A percentile compares a stretch with the other conserved stretches of the same genome.
These are phyloP conservation scores for Zychaea mexicana DNA, from an alignment of 371 early-diverging fungal species.

Conservation along the genomic window DNA sequence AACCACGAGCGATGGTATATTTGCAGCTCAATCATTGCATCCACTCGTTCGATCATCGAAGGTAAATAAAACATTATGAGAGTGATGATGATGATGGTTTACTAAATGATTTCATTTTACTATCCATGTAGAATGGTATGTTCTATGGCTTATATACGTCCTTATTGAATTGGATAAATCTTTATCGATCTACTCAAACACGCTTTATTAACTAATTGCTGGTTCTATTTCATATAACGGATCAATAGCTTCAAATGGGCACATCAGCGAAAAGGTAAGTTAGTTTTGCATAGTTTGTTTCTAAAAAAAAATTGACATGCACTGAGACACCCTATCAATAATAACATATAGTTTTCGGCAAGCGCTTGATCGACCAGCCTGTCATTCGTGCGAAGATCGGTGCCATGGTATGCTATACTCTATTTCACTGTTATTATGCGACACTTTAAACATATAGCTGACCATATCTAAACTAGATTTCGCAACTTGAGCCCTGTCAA, in stretches of 20 bases:
- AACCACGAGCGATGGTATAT: constrained; percentile 85
- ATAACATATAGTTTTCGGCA: constrained; percentile 78
- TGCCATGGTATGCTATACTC: constrained; percentile 44
- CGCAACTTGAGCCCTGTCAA: constrained; percentile 59
- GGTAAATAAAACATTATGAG: constrained; percentile 36
- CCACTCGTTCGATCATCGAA: constrained; percentile 79
- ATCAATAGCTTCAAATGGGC: constrained; percentile 70
- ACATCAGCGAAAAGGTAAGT: constrained; percentile 82
- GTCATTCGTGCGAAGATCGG: constrained; percentile 67
- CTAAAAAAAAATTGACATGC: too few relatives aligned
- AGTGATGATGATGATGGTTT: not conserved
- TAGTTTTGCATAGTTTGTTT: not conserved
- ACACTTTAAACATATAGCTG: constrained; percentile 37
- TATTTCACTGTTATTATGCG: not conserved
- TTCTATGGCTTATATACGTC: too few relatives aligned
- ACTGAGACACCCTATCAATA: too few relatives aligned
- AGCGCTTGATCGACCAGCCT: constrained; percentile 69
- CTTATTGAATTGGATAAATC: too few relatives aligned
- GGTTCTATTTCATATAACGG: not conserved
- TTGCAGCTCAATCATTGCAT: constrained; percentile 75
- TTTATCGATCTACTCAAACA: too few relatives aligned
- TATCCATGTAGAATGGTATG: constrained; percentile 10
- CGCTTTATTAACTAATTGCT: not conserved
- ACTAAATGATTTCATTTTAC: not conserved
- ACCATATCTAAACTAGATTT: constrained; percentile 40